Conservation (phyloP, 768 basidiomycete genomes). For the Amanita fuliginea region DNA sequence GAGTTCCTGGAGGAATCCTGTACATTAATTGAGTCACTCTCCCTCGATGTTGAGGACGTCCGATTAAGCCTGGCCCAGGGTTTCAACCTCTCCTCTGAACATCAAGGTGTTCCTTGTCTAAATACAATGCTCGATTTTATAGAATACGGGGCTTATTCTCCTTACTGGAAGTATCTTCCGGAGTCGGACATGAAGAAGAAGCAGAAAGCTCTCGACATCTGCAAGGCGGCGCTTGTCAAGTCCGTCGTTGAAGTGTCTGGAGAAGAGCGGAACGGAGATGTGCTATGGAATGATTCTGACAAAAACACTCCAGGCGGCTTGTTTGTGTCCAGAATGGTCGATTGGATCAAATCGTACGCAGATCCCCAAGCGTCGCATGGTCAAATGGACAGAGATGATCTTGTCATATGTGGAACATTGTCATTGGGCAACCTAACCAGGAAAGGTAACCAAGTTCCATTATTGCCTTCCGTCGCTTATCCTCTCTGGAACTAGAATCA, state of each 20-base stretch:
- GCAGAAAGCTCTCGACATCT: constrained; percentile 67
- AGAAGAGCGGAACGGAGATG: constrained; percentile 67
- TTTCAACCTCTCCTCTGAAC: constrained; percentile 44
- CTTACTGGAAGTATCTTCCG: constrained; percentile 43
- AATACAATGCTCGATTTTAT: constrained; percentile 61
- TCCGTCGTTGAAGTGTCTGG: constrained; percentile 79
- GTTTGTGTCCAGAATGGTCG: constrained; percentile 63
- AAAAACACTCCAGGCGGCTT: constrained; percentile 49
- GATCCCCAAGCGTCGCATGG: constrained; percentile 14
- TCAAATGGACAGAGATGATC: constrained; percentile 44
- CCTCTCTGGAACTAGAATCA: constrained; percentile 29
- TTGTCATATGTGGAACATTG: constrained; percentile 75
- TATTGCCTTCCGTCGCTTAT: constrained; percentile 3
- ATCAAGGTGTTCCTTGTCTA: constrained; percentile 47
- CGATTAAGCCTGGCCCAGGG: constrained; percentile 63
- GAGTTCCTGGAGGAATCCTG: constrained; percentile 66
- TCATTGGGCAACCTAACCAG: constrained; percentile 74
- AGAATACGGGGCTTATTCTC: constrained; percentile 58
- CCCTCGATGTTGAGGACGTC: constrained; percentile 70
- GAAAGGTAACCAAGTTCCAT: constrained; percentile 38
- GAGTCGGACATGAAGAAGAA: constrained; percentile 45
- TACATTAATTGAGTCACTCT: constrained; percentile 65
- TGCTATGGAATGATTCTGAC: constrained; percentile 63
- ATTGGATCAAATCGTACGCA: constrained; percentile 57
- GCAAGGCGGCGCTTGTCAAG: constrained; percentile 81